A percentile compares a stretch with the other conserved stretches of the same genome.
Evolutionary conservation across 2,329 filamentous ascomycete species (phyloP).

Genomic region (Fusarium illudens): DNA sequence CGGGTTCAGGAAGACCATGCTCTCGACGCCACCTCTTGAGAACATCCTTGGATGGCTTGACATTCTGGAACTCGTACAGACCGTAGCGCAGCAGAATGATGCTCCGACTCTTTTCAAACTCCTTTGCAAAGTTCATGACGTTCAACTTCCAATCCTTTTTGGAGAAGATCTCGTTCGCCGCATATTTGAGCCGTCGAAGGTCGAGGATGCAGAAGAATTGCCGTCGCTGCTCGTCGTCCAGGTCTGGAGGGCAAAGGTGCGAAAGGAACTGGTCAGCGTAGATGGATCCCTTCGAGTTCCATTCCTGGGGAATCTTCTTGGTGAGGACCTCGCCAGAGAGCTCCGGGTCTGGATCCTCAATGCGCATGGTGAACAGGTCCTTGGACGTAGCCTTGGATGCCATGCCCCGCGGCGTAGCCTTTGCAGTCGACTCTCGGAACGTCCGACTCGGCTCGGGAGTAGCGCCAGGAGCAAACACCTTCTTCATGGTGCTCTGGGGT

Average conservation of each 20-base stretch:
- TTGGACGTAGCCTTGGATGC: conserved; percentile 58
- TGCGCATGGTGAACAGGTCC: conserved; percentile 67
- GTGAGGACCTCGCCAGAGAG: conserved; percentile 64
- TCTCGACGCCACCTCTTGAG: conserved; percentile 67
- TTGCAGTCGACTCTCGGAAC: conserved; percentile 56
- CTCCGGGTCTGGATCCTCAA: conserved; percentile 64
- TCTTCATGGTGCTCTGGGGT: conserved; percentile 56
- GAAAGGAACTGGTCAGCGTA: conserved; percentile 68
- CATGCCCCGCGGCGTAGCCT: conserved; percentile 60
- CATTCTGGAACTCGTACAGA: conserved; percentile 69
- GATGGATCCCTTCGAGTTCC: conserved; percentile 61
- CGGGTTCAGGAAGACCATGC: conserved; percentile 62
- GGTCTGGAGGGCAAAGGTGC: conserved; percentile 64
- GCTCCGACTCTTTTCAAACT: conserved; percentile 70
- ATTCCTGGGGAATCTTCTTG: conserved; percentile 62
- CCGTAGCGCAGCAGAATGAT: conserved; percentile 69
- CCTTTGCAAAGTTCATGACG: conserved; percentile 69
- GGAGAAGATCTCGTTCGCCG: conserved; percentile 67
- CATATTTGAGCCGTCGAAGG: conserved; percentile 67
- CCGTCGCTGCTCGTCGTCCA: conserved; percentile 66
- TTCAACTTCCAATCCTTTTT: conserved; percentile 71
- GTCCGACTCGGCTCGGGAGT: conserved; percentile 56
- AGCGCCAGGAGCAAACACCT: conserved; percentile 56
- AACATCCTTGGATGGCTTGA: conserved; percentile 66
- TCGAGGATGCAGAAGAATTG: conserved; percentile 72